Base-by-base conservation (phyloP, 805 yeast species). In the Zygotorulaspora florentina region DNA sequence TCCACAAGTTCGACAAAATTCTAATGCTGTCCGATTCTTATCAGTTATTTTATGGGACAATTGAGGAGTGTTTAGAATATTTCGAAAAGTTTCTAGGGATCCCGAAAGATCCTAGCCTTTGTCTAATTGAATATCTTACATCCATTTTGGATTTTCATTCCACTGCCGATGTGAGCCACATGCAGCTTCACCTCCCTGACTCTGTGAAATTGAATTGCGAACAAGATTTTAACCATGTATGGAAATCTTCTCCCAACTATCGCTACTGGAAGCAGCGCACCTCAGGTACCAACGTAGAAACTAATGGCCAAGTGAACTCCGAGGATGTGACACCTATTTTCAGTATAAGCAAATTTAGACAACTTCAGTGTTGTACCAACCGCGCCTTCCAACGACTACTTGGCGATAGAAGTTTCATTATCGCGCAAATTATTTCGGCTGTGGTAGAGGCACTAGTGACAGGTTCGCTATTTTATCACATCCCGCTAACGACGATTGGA, bases 101-200 rank as follows among this genome's bases (percentile, higher is more conserved):
- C 59, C 66, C 66, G 18, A 77, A 79, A 54, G 72, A 76, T 38
- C 71, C 73, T 43, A 74, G 83, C 66, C 80, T 78, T 59, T 76
- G 83, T 28, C 78, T 83, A 36, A 76, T 82, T n/a, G 86, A 81
- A 59, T 81, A 68, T 59, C 68, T 81, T 51, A 80, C 85, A 13
- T 72, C 83, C 2, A 69, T 80, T 43, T 76, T 84, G 20, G 80
- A 78, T 56, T 53, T 50, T 16, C 58, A 56, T 41, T 65, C 12
- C 60, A 60, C 8, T 23, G 57, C 4, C 58, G 55, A 42, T 62
- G 65, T 9, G 80, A 78, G 5, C 65, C 12, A 33, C 4, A 13
- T 33, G 20, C 16, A 33, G 20, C 7, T 16, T 13, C 5, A 3
- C 5, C 12, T 33, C 12, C 46, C 43, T 74, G 72, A 50, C 51